Conservation (phyloP, 1,139 yeast species). For the Blastobotrys buckinghamii region DNA sequence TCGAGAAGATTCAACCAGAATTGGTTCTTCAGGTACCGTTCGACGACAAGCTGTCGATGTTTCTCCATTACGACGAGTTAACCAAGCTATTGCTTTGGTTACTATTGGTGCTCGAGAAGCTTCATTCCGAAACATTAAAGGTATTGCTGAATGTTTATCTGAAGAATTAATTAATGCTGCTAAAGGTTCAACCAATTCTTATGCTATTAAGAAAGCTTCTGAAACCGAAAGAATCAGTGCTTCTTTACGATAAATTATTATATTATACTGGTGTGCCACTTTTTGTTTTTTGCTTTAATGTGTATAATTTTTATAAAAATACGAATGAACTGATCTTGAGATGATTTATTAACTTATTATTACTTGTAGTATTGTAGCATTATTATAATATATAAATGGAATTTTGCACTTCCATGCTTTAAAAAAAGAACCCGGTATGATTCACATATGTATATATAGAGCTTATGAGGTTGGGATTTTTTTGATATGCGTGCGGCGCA, state of each 20-base stretch:
- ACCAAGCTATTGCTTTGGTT: conserved; percentile 97
- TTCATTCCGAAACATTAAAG: conserved; percentile 99
- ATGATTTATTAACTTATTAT: no score
- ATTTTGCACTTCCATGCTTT: no score
- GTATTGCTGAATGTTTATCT: conserved; percentile 99
- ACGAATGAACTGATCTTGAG: conserved; percentile 4
- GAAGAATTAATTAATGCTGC: conserved; percentile 99
- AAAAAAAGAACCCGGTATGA: no score
- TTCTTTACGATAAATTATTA: conserved; percentile 39
- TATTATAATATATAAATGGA: no score
- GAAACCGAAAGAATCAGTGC: conserved; percentile 82
- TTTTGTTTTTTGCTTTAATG: neutral
- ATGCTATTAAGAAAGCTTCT: conserved; percentile 99
- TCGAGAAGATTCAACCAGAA: conserved; percentile 99
- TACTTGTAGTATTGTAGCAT: no score
- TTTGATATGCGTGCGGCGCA: neutral
- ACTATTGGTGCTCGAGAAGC: conserved; percentile 99
- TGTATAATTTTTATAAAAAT: conserved; percentile 4
- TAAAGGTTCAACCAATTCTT: conserved; percentile 99
- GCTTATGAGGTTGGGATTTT: neutral
- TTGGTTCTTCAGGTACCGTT: conserved; percentile 99
- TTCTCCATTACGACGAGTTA: conserved; percentile 99
- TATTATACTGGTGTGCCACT: neutral
- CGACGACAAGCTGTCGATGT: conserved; percentile 99
- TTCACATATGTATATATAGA: no score